These are phyloP conservation scores for Colletotrichum sojae DNA, from an alignment of 2,329 filamentous ascomycete genomes.

Conservation along the genomic window DNA sequence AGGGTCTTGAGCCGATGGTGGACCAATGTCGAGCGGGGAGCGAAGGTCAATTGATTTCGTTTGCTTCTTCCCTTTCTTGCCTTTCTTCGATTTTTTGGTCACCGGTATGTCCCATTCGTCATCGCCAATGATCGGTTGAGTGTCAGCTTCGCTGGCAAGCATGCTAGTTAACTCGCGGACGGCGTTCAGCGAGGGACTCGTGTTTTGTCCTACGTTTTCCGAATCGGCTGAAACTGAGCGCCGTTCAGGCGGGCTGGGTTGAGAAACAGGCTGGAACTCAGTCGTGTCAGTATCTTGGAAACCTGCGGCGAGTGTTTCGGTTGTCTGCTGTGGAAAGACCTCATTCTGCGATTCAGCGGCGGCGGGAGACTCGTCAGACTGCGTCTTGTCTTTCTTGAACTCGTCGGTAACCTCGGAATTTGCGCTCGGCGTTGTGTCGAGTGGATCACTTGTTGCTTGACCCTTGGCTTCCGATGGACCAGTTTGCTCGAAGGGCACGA, in stretches of 20 bases:
- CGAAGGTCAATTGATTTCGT: neutral
- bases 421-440: slow-evolving; percentile 1
- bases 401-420: slow-evolving; percentile 32
- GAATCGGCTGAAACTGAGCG: no score
- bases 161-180: neutral
- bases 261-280: no score
- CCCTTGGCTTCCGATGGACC: neutral
- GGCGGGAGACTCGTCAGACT: slow-evolving; percentile 42
- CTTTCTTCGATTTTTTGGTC: slow-evolving; percentile 43
- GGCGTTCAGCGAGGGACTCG: no score
- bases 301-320: neutral
- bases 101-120: slow-evolving; percentile 33
- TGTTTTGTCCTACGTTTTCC: no score
- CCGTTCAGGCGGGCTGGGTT: no score
- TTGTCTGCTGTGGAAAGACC: neutral
- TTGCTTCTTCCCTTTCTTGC: slow-evolving; percentile 50
- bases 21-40: neutral
- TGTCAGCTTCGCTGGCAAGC: neutral
- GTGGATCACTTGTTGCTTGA: neutral
- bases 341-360: neutral
- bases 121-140: slow-evolving; percentile 10
- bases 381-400: slow-evolving; percentile 47
- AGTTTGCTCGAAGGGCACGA: no score
- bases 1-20: neutral
- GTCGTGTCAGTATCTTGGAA: no score